Conservation (phyloP, 139 green algal genomes). For the Tetraselmis striata region DNA sequence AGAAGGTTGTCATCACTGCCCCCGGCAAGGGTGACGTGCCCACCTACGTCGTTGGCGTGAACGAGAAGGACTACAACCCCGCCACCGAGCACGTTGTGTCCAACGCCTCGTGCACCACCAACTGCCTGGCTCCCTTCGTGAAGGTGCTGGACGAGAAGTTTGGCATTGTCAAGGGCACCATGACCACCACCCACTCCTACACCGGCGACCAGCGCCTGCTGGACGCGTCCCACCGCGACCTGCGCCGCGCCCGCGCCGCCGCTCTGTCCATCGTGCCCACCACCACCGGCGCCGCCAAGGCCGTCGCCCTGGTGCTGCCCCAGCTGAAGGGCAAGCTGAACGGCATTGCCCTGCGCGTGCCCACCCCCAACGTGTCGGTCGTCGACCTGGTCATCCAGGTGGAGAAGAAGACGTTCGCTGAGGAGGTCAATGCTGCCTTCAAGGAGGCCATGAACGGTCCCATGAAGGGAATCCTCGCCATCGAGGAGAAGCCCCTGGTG, state of each 20-base stretch:
- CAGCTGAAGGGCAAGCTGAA: constrained; percentile 91
- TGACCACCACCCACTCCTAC: constrained; percentile 99
- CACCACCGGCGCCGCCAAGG: constrained; percentile 97
- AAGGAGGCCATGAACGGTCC: constrained; percentile 71
- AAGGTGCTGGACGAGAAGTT: constrained; percentile 99
- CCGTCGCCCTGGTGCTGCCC: constrained; percentile 92
- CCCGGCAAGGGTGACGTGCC: constrained; percentile 96
- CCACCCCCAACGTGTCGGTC: constrained; percentile 96
- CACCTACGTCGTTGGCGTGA: constrained; percentile 98
- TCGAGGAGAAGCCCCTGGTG: constrained; percentile 91
- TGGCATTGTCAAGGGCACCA: constrained; percentile 97
- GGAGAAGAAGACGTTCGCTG: constrained; percentile 99
- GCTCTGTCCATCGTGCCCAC: constrained; percentile 99
- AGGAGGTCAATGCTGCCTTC: constrained; percentile 99
- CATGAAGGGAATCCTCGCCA: constrained; percentile 85
- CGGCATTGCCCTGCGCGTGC: constrained; percentile 96
- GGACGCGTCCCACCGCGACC: constrained; percentile 95
- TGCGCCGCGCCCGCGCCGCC: constrained; percentile 91
- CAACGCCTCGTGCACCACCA: constrained; percentile 99
- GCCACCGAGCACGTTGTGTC: constrained; percentile 74
- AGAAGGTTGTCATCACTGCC: constrained; percentile 99
- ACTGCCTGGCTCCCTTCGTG: constrained; percentile 99
- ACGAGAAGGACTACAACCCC: constrained; percentile 79
- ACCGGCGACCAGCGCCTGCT: constrained; percentile 98
- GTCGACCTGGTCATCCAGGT: constrained; percentile 93